Evolutionary conservation across 176 grass and related monocot genomes (phyloP).

Genomic region (Zizania latifolia): DNA sequence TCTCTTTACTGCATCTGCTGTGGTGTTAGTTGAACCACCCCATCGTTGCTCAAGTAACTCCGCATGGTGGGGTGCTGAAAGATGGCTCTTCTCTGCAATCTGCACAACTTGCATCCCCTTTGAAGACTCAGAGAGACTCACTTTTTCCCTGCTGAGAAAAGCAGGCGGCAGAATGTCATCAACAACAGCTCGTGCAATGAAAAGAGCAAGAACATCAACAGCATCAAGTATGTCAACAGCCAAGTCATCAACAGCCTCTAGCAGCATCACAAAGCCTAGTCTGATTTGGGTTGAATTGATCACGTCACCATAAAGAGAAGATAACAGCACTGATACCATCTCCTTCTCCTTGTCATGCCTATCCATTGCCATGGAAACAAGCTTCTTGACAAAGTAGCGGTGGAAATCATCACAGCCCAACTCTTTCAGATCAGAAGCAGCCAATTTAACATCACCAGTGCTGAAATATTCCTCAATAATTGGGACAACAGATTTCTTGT

Average conservation of each 20-base stretch:
- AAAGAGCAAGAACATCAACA: slow-evolving; percentile 80
- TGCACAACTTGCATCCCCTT: slow-evolving; percentile 75
- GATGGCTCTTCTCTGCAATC: slow-evolving; percentile 92
- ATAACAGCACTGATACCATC: slow-evolving; percentile 85
- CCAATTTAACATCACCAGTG: slow-evolving; percentile 74
- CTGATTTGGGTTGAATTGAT: slow-evolving; percentile 75
- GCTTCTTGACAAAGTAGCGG: slow-evolving; percentile 83
- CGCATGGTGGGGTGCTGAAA: slow-evolving; percentile 92
- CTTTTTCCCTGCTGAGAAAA: slow-evolving; percentile 66
- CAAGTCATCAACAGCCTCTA: slow-evolving; percentile 83
- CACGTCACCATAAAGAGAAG: slow-evolving; percentile 63
- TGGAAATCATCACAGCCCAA: slow-evolving; percentile 67
- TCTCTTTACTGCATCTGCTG: slow-evolving; percentile 78
- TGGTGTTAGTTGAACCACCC: slow-evolving; percentile 70
- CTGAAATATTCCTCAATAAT: slow-evolving; percentile 89
- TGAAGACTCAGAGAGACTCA: slow-evolving; percentile 60
- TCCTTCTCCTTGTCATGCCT: slow-evolving; percentile 96
- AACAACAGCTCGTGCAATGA: slow-evolving; percentile 84
- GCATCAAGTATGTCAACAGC: slow-evolving; percentile 79
- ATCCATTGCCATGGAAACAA: slow-evolving; percentile 94
- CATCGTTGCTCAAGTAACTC: slow-evolving; percentile 80
- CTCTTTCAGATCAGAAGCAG: slow-evolving; percentile 79
- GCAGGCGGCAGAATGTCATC: slow-evolving; percentile 92
- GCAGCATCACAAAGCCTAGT: slow-evolving; percentile 81
- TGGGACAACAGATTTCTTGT: slow-evolving; percentile 63